Evolutionary conservation across 768 basidiomycete species (phyloP), one percentile per base, ranked within the genome.

Genomic region (Cystobasidium tubakii): DNA sequence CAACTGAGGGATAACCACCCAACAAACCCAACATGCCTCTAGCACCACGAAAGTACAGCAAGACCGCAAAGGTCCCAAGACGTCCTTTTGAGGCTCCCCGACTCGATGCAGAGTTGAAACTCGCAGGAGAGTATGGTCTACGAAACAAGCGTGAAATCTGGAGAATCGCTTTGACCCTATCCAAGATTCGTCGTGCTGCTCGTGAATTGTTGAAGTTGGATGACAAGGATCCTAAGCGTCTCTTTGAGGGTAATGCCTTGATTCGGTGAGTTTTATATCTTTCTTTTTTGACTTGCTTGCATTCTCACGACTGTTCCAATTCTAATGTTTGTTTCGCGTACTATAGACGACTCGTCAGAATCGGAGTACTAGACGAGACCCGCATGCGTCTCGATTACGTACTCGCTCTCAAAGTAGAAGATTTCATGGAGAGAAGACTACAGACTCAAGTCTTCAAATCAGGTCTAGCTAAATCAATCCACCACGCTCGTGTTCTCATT

Each of bases 351-450:
- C 90, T 99, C 79, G 95, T 99, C 73, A 93, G 96, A 80, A 97
- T 99, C 80, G 96, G 96, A 86, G 96, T 99, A 86, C 90, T 99
- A 83, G 96, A 98, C 82, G 96, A 99, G 86, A 84, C 87, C 77
- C 90, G 94, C 83, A 98, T 99, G 96, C 88, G 95, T 83, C 91
- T 99, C 84, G 96, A 99, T 90, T 99, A 99, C 89, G 96, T 98
- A 86, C 86, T 99, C 83, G 96, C 95, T 67, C 85, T 98, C 79
- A 98, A 97, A 86, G 88, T 97, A 79, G 96, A 99, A 83, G 96
- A 99, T 84, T 99, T 99, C 89, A 90, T 99, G 89, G 96, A 99
- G 86, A 87, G 96, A 80, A 85, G 96, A 79, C 84, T 99, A 81
- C 96, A 99, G 85, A 99, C 96, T 46, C 96, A 98, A 85, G 96